phyloP scores from a whole-genome alignment of 2,329 filamentous ascomycete species.

The Alternaria sp. region DNA sequence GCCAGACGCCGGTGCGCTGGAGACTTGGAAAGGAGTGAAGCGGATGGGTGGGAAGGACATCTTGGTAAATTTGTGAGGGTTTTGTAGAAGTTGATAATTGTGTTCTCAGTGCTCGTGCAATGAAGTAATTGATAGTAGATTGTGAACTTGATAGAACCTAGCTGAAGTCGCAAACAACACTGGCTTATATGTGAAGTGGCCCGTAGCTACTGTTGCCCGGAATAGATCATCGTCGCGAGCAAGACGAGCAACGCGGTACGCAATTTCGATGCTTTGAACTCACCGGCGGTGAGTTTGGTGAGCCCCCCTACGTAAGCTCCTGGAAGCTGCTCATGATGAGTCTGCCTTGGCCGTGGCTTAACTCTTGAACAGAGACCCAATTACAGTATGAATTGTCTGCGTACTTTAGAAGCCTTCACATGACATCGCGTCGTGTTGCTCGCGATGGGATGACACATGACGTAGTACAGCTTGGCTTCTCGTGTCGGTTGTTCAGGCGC shows the following conservation, averaged over 20 bases:
- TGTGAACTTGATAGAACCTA: not conserved
- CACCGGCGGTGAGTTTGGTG: not conserved
- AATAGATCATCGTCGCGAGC: not conserved
- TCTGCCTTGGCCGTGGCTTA: not conserved
- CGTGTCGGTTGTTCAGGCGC: constrained; percentile 1
- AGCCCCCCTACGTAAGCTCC: not conserved
- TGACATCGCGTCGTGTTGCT: constrained; percentile 33
- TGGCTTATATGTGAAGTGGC: not conserved
- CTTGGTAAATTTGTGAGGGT: not conserved
- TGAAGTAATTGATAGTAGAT: not conserved
- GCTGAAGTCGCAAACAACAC: not conserved
- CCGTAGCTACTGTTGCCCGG: not conserved
- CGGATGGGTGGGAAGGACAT: constrained; percentile 39
- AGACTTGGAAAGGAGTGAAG: constrained; percentile 38
- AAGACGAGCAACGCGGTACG: not conserved
- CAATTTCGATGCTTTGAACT: not conserved
- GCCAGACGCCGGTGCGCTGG: constrained; percentile 24
- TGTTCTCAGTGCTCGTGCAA: not conserved
- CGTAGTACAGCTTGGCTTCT: constrained; percentile 1
- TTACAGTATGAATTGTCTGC: constrained; percentile 8
- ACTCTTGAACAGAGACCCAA: not conserved
- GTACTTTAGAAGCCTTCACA: constrained; percentile 22
- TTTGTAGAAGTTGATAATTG: not conserved
- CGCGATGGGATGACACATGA: not conserved
- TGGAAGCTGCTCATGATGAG: not conserved